A percentile compares a stretch with the other conserved stretches of the same genome.
These are phyloP conservation scores for Kurtzmaniella quercitrusa DNA, from an alignment of 1,139 yeast species.

Conservation along the genomic window DNA sequence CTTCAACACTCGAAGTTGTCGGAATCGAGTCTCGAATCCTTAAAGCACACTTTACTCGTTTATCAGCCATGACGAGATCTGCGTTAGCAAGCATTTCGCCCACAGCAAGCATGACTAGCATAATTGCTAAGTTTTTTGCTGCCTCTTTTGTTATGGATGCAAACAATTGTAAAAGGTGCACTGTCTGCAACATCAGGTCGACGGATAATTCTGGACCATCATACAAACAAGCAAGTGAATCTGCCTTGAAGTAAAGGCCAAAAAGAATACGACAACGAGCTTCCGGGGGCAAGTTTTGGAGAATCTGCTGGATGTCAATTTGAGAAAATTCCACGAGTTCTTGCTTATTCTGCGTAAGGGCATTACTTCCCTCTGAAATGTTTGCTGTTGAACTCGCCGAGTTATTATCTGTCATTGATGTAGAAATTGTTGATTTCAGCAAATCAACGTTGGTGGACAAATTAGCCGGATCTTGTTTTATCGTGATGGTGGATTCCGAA, in stretches of 20 bases:
- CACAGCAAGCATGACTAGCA: background rate
- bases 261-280: background rate
- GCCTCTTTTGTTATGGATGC: background rate
- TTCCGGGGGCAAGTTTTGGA: background rate
- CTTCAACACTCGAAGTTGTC: constrained; percentile 12
- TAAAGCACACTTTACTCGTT: background rate
- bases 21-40: background rate
- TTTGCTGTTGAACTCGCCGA: background rate
- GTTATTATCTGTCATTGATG: background rate
- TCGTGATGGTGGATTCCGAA: background rate
- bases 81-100: constrained; percentile 1
- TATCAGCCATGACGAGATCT: background rate
- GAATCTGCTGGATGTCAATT: background rate
- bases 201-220: background rate
- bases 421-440: background rate
- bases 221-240: background rate
- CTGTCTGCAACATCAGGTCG: background rate
- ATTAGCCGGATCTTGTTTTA: background rate
- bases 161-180: background rate
- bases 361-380: background rate
- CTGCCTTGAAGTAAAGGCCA: background rate
- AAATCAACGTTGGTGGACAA: background rate
- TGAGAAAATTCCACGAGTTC: background rate
- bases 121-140: background rate
- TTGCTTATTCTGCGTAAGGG: background rate